Evolutionary conservation across 805 yeast species (phyloP), one percentile per base, ranked within the genome.

Genomic region (Yarrowia deformans): DNA sequence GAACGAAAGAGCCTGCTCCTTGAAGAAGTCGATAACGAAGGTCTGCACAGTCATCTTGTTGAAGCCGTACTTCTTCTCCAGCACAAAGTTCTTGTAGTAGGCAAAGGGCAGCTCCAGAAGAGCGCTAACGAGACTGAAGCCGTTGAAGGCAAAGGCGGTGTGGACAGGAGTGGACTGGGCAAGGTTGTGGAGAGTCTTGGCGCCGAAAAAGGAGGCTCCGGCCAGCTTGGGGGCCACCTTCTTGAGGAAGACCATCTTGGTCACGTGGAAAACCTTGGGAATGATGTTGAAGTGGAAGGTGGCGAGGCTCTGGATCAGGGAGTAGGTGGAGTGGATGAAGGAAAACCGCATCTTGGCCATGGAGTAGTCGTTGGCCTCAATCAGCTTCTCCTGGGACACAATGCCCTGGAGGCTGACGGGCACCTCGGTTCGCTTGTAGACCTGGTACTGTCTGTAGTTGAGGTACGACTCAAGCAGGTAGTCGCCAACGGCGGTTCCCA

Each of bases 1-100:
- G 58, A 84, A 75, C 42, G 85, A 77, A 60, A 95, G 80, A 1
- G 82, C 70, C 48, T 84, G 77, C 37, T 85, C 79, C 79, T 94
- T 95, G 71, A 92, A 56, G 71, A 82, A 80, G 78, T 95, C 99
- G 34, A 85, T 76, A 34, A 90, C 69, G 90, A 96, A 95, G 64
- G 92, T 81, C 64, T 82, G 80, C 18, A 83, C 71, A 2, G 98
- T 94, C 73, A 86, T 83, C 79, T 95, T 95, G 81, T 95, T 95
- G 81, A 95, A 95, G 0, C 99, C 99, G 75, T 84, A 94, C 79
- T 87, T 87, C 77, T 94, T 97, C 80, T 95, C 99, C 73, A 95
- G 83, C 16, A 93, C 93, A 81, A 95, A 95, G 74, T 90, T 89
- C 70, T 85, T 81, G 79, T 93, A 93, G 77, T 90, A 88, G 10